These are phyloP conservation scores for Sporothrix pallida DNA, from an alignment of 2,329 filamentous ascomycete species.

Conservation along the genomic window DNA sequence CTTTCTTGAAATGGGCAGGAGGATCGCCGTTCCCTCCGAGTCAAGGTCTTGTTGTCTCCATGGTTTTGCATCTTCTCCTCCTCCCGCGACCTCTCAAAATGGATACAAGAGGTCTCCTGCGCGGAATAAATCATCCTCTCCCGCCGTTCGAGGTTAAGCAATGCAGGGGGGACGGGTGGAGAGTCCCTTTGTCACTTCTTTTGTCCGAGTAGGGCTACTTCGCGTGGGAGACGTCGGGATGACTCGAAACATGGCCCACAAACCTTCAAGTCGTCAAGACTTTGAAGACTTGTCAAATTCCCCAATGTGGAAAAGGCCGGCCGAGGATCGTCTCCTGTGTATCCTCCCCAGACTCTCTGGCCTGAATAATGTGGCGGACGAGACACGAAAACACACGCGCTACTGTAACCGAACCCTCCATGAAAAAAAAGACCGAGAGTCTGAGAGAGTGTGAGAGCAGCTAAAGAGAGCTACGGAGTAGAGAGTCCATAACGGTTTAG, in stretches of 20 bases:
- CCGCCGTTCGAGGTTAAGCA: not conserved
- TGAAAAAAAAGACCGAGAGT: no score
- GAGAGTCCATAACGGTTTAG: not conserved
- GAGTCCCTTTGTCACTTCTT: no score
- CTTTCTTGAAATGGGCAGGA: slow-evolving; percentile 12
- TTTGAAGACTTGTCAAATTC: not conserved
- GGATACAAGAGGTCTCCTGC: not conserved
- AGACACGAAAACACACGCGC: not conserved
- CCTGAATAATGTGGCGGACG: not conserved
- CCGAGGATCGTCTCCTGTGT: not conserved
- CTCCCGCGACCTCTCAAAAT: not conserved
- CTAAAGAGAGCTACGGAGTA: not conserved
- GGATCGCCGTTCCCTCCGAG: slow-evolving; percentile 14
- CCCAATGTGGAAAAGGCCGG: not conserved
- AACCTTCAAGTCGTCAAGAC: not conserved
- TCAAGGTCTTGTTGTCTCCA: not conserved
- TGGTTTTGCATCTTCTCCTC: not conserved
- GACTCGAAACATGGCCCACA: not conserved
- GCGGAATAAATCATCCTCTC: not conserved
- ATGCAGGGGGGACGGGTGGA: not conserved
- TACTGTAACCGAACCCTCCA: slow-evolving; percentile 2
- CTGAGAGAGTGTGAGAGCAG: no score
- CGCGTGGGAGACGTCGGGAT: not conserved
- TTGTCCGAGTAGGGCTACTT: not conserved
- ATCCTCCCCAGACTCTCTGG: not conserved